phyloP scores from a whole-genome alignment of 139 green algal species.

The Auxenochlorella pyrenoidosa region DNA sequence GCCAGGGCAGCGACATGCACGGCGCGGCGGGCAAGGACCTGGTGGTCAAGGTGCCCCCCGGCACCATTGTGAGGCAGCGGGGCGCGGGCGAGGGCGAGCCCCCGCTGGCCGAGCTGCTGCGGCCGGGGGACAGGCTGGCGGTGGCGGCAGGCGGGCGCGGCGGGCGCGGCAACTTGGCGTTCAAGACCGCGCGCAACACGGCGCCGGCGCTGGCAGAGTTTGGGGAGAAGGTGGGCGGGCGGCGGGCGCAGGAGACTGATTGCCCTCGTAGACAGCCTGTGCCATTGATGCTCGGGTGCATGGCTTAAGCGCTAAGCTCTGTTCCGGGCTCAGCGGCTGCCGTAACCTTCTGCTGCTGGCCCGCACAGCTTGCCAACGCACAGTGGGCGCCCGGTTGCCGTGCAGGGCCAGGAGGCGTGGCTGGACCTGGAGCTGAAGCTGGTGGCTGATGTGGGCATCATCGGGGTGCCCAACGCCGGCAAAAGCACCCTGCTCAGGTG shows the following conservation, averaged over 20 bases:
- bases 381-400: too few relatives aligned
- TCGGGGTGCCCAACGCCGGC: conserved; percentile 94
- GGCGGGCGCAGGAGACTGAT: too few relatives aligned
- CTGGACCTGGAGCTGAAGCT: conserved; percentile 93
- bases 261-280: too few relatives aligned
- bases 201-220: conserved; percentile 74
- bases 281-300: too few relatives aligned
- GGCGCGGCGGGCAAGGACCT: conserved; percentile 83
- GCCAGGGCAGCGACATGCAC: conserved; percentile 75
- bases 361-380: too few relatives aligned
- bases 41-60: conserved; percentile 86
- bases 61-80: conserved; percentile 86
- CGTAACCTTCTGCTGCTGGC: too few relatives aligned
- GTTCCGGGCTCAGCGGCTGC: too few relatives aligned
- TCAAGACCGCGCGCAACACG: conserved; percentile 92
- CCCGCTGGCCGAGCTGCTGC: conserved; percentile 86
- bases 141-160: conserved; percentile 87
- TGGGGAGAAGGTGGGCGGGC: conserved; percentile 57
- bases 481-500: conserved; percentile 92
- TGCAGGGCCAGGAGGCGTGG: conserved; percentile 68
- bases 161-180: conserved; percentile 92
- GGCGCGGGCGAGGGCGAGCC: conserved; percentile 55
- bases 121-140: conserved; percentile 73
- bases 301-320: too few relatives aligned
- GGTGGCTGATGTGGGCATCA: conserved; percentile 96